Conservation (phyloP, 2,329 filamentous ascomycete genomes). For the Grosmannia huntii region DNA sequence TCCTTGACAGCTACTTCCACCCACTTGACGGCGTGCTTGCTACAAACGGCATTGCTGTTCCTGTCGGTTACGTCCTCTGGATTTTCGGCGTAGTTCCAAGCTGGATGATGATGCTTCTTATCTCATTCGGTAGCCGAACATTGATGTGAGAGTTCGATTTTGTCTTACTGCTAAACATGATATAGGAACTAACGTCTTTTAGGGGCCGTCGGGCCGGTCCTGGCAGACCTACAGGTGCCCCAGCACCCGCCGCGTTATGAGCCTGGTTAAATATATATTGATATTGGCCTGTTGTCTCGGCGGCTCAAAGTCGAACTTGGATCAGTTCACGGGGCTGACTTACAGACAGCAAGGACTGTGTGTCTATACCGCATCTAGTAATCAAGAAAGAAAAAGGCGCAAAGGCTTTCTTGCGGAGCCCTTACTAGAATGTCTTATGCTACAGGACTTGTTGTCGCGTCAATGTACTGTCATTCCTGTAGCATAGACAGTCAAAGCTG, state of each 20-base stretch:
- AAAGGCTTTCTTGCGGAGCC: neutral
- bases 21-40: conserved; percentile 59
- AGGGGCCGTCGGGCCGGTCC: conserved; percentile 8
- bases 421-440: neutral
- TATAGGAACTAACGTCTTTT: conserved; percentile 1
- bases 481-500: neutral
- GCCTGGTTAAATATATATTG: too few relatives aligned
- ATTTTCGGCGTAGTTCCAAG: conserved; percentile 52
- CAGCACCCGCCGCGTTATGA: neutral
- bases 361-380: neutral
- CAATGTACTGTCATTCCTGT: neutral
- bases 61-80: conserved; percentile 57
- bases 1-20: conserved; percentile 56
- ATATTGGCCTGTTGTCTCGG: neutral
- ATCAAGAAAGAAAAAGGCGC: neutral
- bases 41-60: conserved; percentile 47
- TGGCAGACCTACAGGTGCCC: neutral
- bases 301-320: too few relatives aligned
- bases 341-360: neutral
- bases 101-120: conserved; percentile 66
- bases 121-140: conserved; percentile 59
- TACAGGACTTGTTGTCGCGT: neutral
- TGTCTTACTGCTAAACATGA: conserved; percentile 7
- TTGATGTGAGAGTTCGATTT: conserved; percentile 52
- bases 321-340: neutral